phyloP scores from a whole-genome alignment of 371 early-diverging fungal genomes.

The Mucor lusitanicus region DNA sequence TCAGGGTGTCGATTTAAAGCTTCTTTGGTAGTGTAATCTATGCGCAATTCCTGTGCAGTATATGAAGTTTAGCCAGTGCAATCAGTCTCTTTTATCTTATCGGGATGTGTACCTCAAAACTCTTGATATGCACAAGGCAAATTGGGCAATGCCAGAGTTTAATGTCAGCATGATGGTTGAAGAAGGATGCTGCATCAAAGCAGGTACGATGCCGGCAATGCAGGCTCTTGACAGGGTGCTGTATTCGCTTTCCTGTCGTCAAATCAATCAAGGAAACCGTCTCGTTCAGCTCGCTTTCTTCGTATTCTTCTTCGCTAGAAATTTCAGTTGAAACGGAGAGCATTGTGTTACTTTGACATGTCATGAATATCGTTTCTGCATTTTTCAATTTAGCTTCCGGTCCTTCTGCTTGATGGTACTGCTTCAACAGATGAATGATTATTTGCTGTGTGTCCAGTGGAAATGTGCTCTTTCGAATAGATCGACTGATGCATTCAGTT shows the following conservation, averaged over 20 bases:
- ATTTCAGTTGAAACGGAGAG: not conserved
- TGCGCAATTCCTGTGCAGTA: conserved; percentile 14
- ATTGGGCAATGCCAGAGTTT: conserved; percentile 28
- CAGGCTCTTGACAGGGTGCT: conserved; percentile 17
- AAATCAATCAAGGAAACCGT: conserved; percentile 10
- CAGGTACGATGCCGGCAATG: conserved; percentile 21
- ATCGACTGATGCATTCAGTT: conserved; percentile 20
- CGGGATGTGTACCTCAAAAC: conserved; percentile 14
- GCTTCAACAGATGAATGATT: conserved; percentile 14
- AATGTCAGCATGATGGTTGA: conserved; percentile 14
- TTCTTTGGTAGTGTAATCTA: conserved; percentile 16
- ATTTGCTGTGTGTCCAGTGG: conserved; percentile 17
- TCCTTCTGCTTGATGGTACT: conserved; percentile 4
- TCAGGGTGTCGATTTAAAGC: conserved; percentile 11
- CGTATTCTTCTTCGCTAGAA: conserved; percentile 6
- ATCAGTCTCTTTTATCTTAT: not conserved
- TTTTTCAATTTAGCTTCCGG: conserved; percentile 1
- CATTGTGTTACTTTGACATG: conserved; percentile 5
- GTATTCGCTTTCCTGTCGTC: conserved; percentile 5
- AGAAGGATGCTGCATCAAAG: conserved; percentile 23
- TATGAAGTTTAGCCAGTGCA: not conserved
- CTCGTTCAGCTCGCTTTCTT: not conserved
- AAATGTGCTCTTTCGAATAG: conserved; percentile 14
- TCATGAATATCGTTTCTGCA: conserved; percentile 15
- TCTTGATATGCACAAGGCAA: conserved; percentile 28